A percentile compares a stretch with the other conserved stretches of the same genome.
These are phyloP conservation scores for Jatropha podagrica DNA, from an alignment of 441 rosid species.

Conservation along the genomic window DNA sequence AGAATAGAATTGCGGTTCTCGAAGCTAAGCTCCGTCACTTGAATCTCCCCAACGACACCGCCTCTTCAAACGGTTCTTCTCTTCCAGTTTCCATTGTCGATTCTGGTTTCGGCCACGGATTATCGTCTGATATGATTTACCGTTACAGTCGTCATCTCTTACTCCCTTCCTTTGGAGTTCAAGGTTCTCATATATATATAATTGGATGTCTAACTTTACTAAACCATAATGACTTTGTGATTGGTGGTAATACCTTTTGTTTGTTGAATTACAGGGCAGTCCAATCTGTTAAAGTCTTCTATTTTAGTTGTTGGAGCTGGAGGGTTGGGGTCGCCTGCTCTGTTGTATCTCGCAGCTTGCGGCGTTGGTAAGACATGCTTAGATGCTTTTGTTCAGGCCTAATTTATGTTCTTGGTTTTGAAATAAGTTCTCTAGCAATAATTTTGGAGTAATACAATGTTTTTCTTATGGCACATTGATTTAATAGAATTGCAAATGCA, in stretches of 20 bases:
- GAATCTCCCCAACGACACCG: constrained; percentile 28
- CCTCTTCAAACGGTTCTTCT: constrained; percentile 29
- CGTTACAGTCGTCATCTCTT: constrained; percentile 92
- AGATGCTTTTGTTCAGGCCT: neutral
- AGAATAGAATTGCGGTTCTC: constrained; percentile 55
- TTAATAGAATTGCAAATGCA: neutral
- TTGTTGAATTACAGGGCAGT: constrained; percentile 48
- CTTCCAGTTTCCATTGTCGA: constrained; percentile 29
- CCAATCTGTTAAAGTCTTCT: constrained; percentile 78
- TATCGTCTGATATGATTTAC: constrained; percentile 64
- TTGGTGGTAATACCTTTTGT: neutral
- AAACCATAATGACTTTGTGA: neutral
- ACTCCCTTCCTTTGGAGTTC: constrained; percentile 85
- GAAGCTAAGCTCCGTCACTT: constrained; percentile 62
- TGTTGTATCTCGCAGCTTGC: constrained; percentile 88
- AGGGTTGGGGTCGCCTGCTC: constrained; percentile 91
- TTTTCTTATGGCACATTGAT: neutral
- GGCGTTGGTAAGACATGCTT: constrained; percentile 63
- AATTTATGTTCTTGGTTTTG: neutral
- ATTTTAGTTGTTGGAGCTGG: constrained; percentile 93
- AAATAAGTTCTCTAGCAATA: too few relatives aligned
- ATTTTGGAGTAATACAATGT: neutral
- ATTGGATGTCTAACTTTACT: neutral
- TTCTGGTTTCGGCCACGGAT: constrained; percentile 43
- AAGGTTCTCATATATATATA: constrained; percentile 43